phyloP scores from a whole-genome alignment of 2,329 filamentous ascomycete genomes.

The Pezicula radicicola region DNA sequence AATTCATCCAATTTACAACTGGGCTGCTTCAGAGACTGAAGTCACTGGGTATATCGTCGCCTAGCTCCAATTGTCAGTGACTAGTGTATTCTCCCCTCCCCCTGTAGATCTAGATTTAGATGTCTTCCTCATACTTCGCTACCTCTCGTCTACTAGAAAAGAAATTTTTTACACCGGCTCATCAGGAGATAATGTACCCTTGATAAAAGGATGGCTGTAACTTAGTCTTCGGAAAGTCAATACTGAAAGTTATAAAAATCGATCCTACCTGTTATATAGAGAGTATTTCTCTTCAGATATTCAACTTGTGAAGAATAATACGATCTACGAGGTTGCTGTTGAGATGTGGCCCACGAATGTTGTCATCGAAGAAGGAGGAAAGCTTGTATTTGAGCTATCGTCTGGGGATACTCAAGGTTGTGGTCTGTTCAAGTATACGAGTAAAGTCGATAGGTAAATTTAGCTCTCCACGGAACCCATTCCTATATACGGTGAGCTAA shows the following conservation, averaged over 20 bases:
- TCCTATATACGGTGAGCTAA: no score
- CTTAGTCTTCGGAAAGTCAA: slow-evolving; percentile 53
- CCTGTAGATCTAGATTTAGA: slow-evolving; percentile 49
- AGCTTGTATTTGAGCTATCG: slow-evolving; percentile 52
- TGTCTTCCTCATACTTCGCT: slow-evolving; percentile 59
- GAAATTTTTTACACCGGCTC: slow-evolving; percentile 66
- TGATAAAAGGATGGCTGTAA: slow-evolving; percentile 63
- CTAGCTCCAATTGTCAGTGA: slow-evolving; percentile 55
- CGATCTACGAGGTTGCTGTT: slow-evolving; percentile 57
- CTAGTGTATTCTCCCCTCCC: slow-evolving; percentile 24
- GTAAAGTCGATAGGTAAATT: slow-evolving; percentile 43
- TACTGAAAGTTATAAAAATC: slow-evolving; percentile 45
- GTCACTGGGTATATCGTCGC: slow-evolving; percentile 65
- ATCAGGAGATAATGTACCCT: slow-evolving; percentile 58
- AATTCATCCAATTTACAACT: slow-evolving; percentile 55
- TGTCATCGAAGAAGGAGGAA: slow-evolving; percentile 47
- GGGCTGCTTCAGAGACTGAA: slow-evolving; percentile 59
- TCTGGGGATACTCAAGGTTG: slow-evolving; percentile 57
- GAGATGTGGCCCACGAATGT: slow-evolving; percentile 66
- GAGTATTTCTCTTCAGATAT: slow-evolving; percentile 57
- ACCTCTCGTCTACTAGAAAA: slow-evolving; percentile 50
- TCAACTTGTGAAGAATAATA: slow-evolving; percentile 47
- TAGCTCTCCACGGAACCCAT: no score
- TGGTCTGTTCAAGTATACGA: slow-evolving; percentile 53
- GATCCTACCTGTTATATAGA: slow-evolving; percentile 51